A percentile compares a stretch with the other conserved stretches of the same genome.
Conservation (phyloP, 208 protist species). For the Crithidia fasciculata region DNA sequence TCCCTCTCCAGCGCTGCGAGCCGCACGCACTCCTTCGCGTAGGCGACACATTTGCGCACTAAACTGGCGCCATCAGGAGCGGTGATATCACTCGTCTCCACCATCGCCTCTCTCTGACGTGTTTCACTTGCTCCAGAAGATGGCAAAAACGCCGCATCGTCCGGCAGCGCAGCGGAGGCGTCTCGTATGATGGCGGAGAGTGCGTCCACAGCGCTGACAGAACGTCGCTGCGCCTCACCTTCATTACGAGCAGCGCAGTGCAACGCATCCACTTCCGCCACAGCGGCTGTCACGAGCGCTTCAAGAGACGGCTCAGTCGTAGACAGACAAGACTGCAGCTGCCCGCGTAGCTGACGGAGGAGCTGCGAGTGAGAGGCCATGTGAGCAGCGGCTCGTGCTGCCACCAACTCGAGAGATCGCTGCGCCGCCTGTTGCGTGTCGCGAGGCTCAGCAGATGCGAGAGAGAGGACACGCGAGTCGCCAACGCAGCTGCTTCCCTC, state of each 20-base stretch:
- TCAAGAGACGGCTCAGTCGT: not conserved
- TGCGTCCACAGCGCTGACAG: not conserved
- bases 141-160: conserved; percentile 7
- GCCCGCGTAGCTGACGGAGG: not conserved
- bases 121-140: not conserved
- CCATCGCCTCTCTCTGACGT: not conserved
- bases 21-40: conserved; percentile 21
- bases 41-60: conserved; percentile 10
- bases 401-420: not conserved
- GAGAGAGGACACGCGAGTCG: not conserved
- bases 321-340: conserved; percentile 19
- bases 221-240: not conserved
- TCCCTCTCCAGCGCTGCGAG: conserved; percentile 6
- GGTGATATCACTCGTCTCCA: not conserved
- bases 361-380: not conserved
- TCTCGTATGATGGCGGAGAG: conserved; percentile 3
- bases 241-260: not conserved
- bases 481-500: not conserved
- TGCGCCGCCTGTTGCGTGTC: not conserved
- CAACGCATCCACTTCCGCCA: conserved; percentile 7
- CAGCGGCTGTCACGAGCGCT: conserved; percentile 2
- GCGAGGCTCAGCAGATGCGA: not conserved
- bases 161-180: conserved; percentile 7
- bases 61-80: not conserved
- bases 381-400: not conserved